Evolutionary conservation across 257 asterid species (phyloP), one percentile per base, ranked within the genome.

Genomic region (Leptodermis oblonga): DNA sequence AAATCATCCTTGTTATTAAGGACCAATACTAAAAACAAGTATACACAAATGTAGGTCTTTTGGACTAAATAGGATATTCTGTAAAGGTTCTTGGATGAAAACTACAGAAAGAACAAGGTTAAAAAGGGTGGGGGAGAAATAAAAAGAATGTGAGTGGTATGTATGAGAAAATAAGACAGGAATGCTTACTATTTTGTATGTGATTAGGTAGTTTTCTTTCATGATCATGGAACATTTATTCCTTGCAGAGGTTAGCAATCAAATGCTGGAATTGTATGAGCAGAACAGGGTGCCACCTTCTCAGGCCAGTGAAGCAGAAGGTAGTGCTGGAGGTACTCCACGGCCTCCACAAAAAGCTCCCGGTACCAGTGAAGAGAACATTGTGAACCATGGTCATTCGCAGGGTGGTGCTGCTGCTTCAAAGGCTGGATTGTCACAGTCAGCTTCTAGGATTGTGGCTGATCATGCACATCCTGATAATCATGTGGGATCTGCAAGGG

Each of bases 181-280:
- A 48, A 23, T 31, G 22, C 45, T 54, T 54, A 1, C 63, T 72
- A 9, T 8, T 7, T 46, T 22, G 15, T 59, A 11, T 23, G 9
- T 43, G 46, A 36, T 7, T 31, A n/a, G 37, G 37, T 42, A n/a
- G 36, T 48, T n/a, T 33, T 20, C n/a, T 59, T 4, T 33, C 56
- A 41, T 67, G 62, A 51, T 67, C 49, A n/a, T 33, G 36, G 31
- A 51, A 51, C 15, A 22, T 51, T 42, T 78, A 12, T 81, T 77
- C 53, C 75, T 84, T 89, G 89, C 96, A 92, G 98, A 86, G 84
- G 96, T 92, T 43, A 92, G 98, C 93, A 92, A 92, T 78, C 96
- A 92, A 80, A 87, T 92, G 98, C 80, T 89, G 68, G 96, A 92
- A 76, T 48, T 92, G 70, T 92, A 92, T 46, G 96, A 92, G 70